Conservation (phyloP, 2,329 filamentous ascomycete species). For the Botrytis sinoallii region DNA sequence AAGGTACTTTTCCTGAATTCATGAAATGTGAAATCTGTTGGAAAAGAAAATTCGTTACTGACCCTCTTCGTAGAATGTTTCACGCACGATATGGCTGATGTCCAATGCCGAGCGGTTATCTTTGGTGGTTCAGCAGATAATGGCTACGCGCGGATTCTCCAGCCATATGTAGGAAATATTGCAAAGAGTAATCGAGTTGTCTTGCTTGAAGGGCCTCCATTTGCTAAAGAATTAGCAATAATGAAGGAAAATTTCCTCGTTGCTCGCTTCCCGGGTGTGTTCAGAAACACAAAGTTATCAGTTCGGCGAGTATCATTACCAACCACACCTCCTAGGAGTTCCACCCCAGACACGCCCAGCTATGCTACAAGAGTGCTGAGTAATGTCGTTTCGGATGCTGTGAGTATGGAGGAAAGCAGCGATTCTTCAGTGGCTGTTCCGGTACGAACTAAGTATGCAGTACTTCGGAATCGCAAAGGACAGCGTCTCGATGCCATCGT, state of each 20-base stretch:
- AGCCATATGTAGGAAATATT: slow-evolving; percentile 32
- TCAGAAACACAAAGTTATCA: slow-evolving; percentile 32
- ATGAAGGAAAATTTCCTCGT: slow-evolving; percentile 35
- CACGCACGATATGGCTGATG: slow-evolving; percentile 38
- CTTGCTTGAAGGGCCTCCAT: slow-evolving; percentile 42
- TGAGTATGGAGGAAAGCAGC: slow-evolving; percentile 1
- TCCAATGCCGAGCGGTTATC: slow-evolving; percentile 42
- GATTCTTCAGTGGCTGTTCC: neutral
- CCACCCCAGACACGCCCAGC: slow-evolving; percentile 16
- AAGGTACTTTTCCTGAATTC: slow-evolving; percentile 9
- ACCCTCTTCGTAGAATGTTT: slow-evolving; percentile 34
- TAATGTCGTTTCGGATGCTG: neutral
- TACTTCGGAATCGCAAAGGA: slow-evolving; percentile 19
- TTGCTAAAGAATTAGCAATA: slow-evolving; percentile 39
- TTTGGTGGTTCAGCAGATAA: slow-evolving; percentile 45
- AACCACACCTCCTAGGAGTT: slow-evolving; percentile 8
- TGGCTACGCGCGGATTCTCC: slow-evolving; percentile 44
- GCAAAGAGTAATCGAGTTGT: slow-evolving; percentile 37
- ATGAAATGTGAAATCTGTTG: neutral
- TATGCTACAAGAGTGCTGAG: slow-evolving; percentile 12
- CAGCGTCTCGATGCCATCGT: slow-evolving; percentile 22
- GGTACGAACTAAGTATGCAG: neutral
- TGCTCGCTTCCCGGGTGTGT: slow-evolving; percentile 21
- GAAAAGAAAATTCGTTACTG: neutral
- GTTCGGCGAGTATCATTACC: slow-evolving; percentile 19